phyloP scores from a whole-genome alignment of 208 protist species.

The Trypanosoma brucei region DNA sequence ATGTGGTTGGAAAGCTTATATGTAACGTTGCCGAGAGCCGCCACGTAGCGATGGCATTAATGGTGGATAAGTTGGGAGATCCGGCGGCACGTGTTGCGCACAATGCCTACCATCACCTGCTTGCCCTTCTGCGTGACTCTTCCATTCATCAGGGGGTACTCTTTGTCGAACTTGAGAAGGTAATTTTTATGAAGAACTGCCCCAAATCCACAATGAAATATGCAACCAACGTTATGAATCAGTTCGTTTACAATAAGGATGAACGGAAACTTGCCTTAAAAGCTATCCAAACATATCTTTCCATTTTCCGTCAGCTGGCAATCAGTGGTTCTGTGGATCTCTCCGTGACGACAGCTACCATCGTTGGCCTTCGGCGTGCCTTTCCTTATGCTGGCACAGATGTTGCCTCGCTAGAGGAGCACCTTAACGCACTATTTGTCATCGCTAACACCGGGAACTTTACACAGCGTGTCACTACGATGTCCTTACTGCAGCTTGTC shows the following conservation, averaged over 20 bases:
- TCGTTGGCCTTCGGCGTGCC: conserved; percentile 87
- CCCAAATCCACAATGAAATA: conserved; percentile 86
- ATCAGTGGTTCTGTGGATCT: conserved; percentile 63
- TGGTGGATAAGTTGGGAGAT: conserved; percentile 91
- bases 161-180: conserved; percentile 88
- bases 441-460: conserved; percentile 86
- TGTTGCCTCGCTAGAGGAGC: conserved; percentile 69
- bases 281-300: conserved; percentile 85
- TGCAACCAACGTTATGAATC: conserved; percentile 88
- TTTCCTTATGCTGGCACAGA: conserved; percentile 89
- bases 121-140: conserved; percentile 78
- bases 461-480: conserved; percentile 80
- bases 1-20: conserved; percentile 82
- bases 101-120: conserved; percentile 85
- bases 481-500: conserved; percentile 85
- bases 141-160: conserved; percentile 81
- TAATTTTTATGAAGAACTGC: conserved; percentile 89
- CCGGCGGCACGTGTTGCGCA: conserved; percentile 63
- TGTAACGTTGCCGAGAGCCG: conserved; percentile 76
- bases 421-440: conserved; percentile 87
- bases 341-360: conserved; percentile 85
- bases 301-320: conserved; percentile 81
- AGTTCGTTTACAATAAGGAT: conserved; percentile 89
- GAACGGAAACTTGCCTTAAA: conserved; percentile 87
- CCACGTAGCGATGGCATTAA: conserved; percentile 76